Evolutionary conservation across 352 stramenopile species (phyloP).

Genomic region (Pythium rishiriense): DNA sequence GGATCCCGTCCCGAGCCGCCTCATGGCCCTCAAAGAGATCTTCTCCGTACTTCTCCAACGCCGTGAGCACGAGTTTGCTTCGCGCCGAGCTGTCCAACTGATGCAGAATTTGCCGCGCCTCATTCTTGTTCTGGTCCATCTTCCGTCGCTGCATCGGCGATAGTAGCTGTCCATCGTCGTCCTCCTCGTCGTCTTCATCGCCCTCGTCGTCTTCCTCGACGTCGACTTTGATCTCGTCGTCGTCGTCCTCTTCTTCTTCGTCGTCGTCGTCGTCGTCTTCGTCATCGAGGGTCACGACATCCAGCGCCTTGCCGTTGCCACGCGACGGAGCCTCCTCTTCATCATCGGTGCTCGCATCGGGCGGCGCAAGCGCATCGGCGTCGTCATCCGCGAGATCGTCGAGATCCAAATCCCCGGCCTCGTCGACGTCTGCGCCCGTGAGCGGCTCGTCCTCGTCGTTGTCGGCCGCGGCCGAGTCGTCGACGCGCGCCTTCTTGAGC

Average conservation of each 20-base stretch:
- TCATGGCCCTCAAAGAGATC: slow-evolving; percentile 69
- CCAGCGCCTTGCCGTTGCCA: slow-evolving; percentile 12
- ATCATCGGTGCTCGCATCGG: slow-evolving; percentile 29
- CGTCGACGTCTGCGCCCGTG: slow-evolving; percentile 15
- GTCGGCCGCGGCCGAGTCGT: slow-evolving; percentile 9
- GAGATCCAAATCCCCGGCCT: slow-evolving; percentile 9
- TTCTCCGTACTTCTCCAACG: slow-evolving; percentile 68
- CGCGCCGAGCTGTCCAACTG: slow-evolving; percentile 56
- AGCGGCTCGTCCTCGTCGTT: slow-evolving; percentile 13
- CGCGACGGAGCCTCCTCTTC: slow-evolving; percentile 13
- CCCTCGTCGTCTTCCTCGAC: slow-evolving; percentile 37
- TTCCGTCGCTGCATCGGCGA: slow-evolving; percentile 30
- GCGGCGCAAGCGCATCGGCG: slow-evolving; percentile 23
- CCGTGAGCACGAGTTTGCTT: slow-evolving; percentile 57
- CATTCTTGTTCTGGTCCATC: slow-evolving; percentile 49
- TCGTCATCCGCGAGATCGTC: slow-evolving; percentile 19
- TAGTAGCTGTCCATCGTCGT: slow-evolving; percentile 30
- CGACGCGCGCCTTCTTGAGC: slow-evolving; percentile 50
- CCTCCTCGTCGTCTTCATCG: slow-evolving; percentile 29
- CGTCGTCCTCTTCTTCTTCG: slow-evolving; percentile 14
- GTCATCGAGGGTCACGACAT: too few relatives aligned
- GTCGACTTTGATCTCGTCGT: slow-evolving; percentile 10
- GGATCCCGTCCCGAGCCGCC: slow-evolving; percentile 51
- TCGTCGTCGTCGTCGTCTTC: slow-evolving; percentile 15
- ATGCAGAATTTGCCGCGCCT: slow-evolving; percentile 47